Base-by-base conservation (phyloP, 768 basidiomycete species). In the Mycena chlorophos region DNA sequence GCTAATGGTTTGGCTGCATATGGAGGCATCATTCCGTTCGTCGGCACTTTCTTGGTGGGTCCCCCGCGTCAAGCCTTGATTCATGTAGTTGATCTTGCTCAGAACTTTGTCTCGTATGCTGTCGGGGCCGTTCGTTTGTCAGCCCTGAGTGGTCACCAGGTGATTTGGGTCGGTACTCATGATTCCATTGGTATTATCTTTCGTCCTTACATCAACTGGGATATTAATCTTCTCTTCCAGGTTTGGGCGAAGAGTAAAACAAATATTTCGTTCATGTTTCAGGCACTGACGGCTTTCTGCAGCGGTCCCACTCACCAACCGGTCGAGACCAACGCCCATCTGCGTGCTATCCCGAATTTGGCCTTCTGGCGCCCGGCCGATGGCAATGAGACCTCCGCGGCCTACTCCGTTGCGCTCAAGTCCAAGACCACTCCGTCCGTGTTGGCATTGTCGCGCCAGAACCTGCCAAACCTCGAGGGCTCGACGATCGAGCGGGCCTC, bases 141-240 rank as follows among this genome's bases (percentile, higher is more conserved):
- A 49, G 94, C 95, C 47, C 84, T 97, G 52, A 91, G 87, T 65
- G 83, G 83, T 65, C 90, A 91, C 69, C 91, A 89, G 60, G 92
- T 96, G 55, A 91, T 98, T 73, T 94, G 94, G 90, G 87, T 98
- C 63, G 88, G 88, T 87, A 97, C 94, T 50, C 94, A 98, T 74
- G 94, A 97, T 70, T 93, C 90, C 40, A 94, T 96, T 66, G 91
- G 93, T 73, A n/a, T n/a, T n/a, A n/a, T n/a, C n/a, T n/a, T n/a
- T n/a, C n/a, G n/a, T n/a, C n/a, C n/a, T n/a, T n/a, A n/a, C n/a
- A n/a, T n/a, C n/a, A n/a, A n/a, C n/a, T n/a, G n/a, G n/a, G n/a
- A n/a, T n/a, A n/a, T n/a, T n/a, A n/a, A n/a, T n/a, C n/a, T n/a
- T n/a, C n/a, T n/a, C n/a, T n/a, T n/a, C n/a, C n/a, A n/a, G n/a